Evolutionary conservation across 108 stramenopile genomes (phyloP), one percentile per base, ranked within the genome.

Genomic region (Craspedostauros australis): DNA sequence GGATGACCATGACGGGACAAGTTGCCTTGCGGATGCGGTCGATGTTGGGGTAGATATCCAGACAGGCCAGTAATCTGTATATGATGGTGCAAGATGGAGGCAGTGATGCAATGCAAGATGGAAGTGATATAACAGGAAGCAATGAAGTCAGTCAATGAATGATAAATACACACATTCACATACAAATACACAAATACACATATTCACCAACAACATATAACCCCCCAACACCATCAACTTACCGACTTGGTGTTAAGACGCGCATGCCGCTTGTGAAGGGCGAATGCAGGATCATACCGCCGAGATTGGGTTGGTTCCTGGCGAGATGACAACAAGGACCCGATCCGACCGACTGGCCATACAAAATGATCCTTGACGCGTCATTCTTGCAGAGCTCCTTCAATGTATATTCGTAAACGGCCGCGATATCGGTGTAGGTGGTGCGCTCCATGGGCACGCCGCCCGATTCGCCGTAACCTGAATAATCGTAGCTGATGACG

Each of bases 31-130:
- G 51, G 24, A 91, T 85, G 3, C 88, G 74, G 44, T 86, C 77
- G 50, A 94, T 91, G 54, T 94, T 94, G 15, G 86, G 86, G 49
- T 86, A 94, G 22, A 91, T 86, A 50, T 94, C 93, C 0, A 88
- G 63, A 60, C 89, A 91, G 9, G 85, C 80, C 27, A 91, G 30
- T 1, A 71, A 64, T 18, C 87, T 80, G 18, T 27, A 38, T 11
- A 37, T 15, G 22, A 26, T 16, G 2, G 51, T 16, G 41, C 12
- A 24, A 50, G 16, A n/a, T n/a, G n/a, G 14, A 25, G 19, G 24
- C 28, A 28, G 31, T 15, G 12, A 18, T 16, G 28, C 12, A 29
- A 9, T 11, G 14, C 47, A 39, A 4, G 5, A 44, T n/a, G 31
- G 11, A 43, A 40, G 39, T 20, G 22, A 41, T 1, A 11, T 1